These are phyloP conservation scores for Oldenlandia corymbosa DNA, from an alignment of 257 asterid species.

Conservation along the genomic window DNA sequence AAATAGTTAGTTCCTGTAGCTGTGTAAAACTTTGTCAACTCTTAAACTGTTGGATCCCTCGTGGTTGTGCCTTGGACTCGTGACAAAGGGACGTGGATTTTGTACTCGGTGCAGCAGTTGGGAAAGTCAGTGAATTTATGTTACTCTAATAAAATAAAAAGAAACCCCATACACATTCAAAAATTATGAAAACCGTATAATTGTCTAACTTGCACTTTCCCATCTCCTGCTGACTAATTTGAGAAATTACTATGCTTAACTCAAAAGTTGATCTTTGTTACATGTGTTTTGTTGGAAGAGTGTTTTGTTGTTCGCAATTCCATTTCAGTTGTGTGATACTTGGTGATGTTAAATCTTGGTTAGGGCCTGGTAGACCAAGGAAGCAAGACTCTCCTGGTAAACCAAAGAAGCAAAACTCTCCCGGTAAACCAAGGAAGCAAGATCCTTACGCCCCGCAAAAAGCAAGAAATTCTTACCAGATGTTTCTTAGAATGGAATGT, in stretches of 20 bases:
- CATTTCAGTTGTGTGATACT: neutral
- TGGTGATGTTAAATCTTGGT: slow-evolving; percentile 12
- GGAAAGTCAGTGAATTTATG: neutral
- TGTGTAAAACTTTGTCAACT: too few relatives aligned
- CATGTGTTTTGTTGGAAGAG: neutral
- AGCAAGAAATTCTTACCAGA: slow-evolving; percentile 52
- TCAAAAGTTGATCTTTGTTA: neutral
- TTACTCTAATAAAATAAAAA: neutral
- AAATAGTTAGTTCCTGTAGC: too few relatives aligned
- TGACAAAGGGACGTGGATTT: neutral
- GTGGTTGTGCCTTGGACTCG: too few relatives aligned
- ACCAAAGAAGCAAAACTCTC: slow-evolving; percentile 22
- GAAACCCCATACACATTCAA: too few relatives aligned
- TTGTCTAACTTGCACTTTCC: neutral
- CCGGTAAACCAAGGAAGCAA: slow-evolving; percentile 20
- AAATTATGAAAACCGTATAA: neutral
- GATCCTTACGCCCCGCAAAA: slow-evolving; percentile 36
- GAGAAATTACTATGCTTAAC: neutral
- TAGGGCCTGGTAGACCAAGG: slow-evolving; percentile 30
- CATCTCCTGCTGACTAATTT: neutral
- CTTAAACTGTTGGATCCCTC: neutral
- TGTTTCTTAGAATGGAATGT: slow-evolving; percentile 52
- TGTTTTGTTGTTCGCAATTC: neutral
- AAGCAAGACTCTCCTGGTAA: slow-evolving; percentile 20
- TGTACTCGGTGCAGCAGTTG: neutral